These are phyloP conservation scores for Fusarium tupiense DNA, from an alignment of 2,329 filamentous ascomycete genomes.

Conservation along the genomic window DNA sequence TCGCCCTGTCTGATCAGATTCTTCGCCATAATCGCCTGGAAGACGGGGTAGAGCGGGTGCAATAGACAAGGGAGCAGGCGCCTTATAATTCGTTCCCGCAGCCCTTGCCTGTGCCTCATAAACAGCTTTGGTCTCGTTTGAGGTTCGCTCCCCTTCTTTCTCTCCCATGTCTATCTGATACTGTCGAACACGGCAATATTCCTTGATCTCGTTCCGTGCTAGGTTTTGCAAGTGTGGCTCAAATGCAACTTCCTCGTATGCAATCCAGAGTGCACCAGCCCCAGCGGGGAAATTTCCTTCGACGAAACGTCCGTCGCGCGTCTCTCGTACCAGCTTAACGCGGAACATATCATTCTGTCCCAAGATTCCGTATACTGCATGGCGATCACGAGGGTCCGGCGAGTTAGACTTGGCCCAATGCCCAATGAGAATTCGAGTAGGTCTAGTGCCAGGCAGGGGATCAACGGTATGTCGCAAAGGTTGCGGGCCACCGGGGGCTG, in stretches of 20 bases:
- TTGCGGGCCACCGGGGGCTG: conserved; percentile 32
- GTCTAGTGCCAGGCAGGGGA: conserved; percentile 61
- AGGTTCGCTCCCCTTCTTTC: conserved; percentile 54
- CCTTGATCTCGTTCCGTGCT: conserved; percentile 66
- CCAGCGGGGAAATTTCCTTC: conserved; percentile 69
- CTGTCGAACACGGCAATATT: conserved; percentile 71
- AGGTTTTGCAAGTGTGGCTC: conserved; percentile 64
- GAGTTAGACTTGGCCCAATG: conserved; percentile 67
- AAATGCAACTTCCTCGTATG: conserved; percentile 69
- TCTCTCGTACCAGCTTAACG: conserved; percentile 69
- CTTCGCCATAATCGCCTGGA: conserved; percentile 29
- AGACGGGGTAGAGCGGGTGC: conserved; percentile 36
- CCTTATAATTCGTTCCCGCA: conserved; percentile 46
- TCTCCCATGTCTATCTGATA: conserved; percentile 66
- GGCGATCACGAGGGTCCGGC: conserved; percentile 58
- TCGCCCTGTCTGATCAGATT: conserved; percentile 24
- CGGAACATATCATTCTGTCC: conserved; percentile 72
- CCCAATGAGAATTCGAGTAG: conserved; percentile 67
- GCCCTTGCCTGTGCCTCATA: conserved; percentile 59
- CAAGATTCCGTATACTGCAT: conserved; percentile 71
- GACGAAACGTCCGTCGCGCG: conserved; percentile 66
- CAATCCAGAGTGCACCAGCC: conserved; percentile 70
- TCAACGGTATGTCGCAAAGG: conserved; percentile 45
- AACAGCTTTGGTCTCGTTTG: conserved; percentile 64
- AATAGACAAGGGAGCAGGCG: conserved; percentile 38